Evolutionary conservation across 352 stramenopile species (phyloP), one percentile per base, ranked within the genome.

Genomic region (Blastocystis sp.): DNA sequence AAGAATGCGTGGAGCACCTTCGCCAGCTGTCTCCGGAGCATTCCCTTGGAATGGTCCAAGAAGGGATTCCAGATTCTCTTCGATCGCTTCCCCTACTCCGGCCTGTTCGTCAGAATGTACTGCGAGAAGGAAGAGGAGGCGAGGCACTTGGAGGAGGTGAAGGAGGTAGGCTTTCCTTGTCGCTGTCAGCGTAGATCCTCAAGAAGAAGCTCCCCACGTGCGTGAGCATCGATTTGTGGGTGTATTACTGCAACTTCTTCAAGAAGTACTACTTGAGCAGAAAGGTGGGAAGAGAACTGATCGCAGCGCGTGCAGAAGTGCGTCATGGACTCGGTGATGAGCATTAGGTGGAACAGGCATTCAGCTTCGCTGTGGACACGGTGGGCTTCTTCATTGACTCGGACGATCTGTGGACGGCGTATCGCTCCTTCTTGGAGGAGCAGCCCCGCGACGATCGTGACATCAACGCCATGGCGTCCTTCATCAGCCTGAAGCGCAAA

Each of bases 331-430:
- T 65, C 28, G n/a, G 14, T 43, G 21, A 48, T 21, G 17, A 34
- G 21, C 21, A 9, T n/a, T 48, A 74, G 64, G 64, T 84, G 6
- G 74, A 84, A 21, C 34, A 63, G 60, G 74, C 66, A 42, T 84
- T 69, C 74, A 62, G 57, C 54, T 84, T 69, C 45, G 74, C 74
- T n/a, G 74, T 43, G 7, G 52, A 84, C 42, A 84, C 74, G 17
- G 40, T 84, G 21, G 74, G 74, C 61, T 84, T 84, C 52, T 84
- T 84, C 74, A 84, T 84, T n/a, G 74, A 84, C 52, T 57, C 45
- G 24, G 74, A 84, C 28, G 34, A 68, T 3, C 48, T 84, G 17
- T 84, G 74, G 74, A 57, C n/a, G 21, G 57, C 54, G 6, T 84
- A 84, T 45, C 48, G 74, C 38, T 62, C 54, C 24, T 84, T 84